Conservation (phyloP, 2,329 filamentous ascomycete species). For the Scopulariopsis brevicaulis region DNA sequence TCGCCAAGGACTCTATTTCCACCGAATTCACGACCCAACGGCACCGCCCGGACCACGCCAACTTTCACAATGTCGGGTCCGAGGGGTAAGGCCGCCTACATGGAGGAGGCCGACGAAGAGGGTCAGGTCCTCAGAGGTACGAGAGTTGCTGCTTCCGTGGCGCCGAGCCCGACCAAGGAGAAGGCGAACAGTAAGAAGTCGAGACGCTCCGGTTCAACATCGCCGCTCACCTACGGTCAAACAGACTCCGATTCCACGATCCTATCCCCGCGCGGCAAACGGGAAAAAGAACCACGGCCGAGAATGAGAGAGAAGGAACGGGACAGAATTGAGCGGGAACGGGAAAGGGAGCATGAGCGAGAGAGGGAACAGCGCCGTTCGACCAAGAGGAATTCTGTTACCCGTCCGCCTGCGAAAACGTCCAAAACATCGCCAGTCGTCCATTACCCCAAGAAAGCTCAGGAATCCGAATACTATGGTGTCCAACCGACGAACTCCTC, state of each 20-base stretch:
- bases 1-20: neutral
- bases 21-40: neutral
- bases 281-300: neutral
- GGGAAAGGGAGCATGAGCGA: constrained; percentile 1
- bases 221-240: neutral
- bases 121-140: constrained; percentile 6
- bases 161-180: constrained; percentile 5
- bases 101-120: constrained; percentile 8
- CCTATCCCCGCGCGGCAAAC: neutral
- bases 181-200: constrained; percentile 6
- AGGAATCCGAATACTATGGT: constrained; percentile 5
- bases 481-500: neutral
- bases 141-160: constrained; percentile 8
- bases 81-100: constrained; percentile 7
- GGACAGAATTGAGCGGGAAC: neutral
- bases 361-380: constrained; percentile 2
- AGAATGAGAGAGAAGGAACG: constrained; percentile 2
- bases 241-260: constrained; percentile 3
- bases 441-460: neutral
- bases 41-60: neutral
- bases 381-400: constrained; percentile 3
- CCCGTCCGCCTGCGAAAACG: constrained; percentile 2
- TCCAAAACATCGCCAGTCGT: constrained; percentile 3
- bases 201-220: constrained; percentile 2
- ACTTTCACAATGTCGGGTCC: constrained; percentile 3